A percentile compares a stretch with the other conserved stretches of the same genome.
phyloP scores from a whole-genome alignment of 148 eudicot species.

The Tetragonia tetragonoides region DNA sequence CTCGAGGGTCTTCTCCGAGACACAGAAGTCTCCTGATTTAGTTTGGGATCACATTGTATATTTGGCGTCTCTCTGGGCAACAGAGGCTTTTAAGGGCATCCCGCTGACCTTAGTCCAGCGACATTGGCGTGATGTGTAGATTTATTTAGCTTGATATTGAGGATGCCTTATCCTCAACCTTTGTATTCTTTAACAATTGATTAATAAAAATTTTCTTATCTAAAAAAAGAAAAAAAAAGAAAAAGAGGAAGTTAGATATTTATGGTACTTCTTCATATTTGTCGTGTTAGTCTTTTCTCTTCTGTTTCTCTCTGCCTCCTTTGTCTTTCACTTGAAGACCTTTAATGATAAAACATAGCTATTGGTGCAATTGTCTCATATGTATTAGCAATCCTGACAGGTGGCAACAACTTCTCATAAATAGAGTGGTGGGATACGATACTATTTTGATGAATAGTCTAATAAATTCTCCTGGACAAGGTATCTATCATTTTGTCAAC shows the following conservation, averaged over 20 bases:
- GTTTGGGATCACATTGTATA: too few species aligned
- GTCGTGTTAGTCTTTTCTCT: neutral
- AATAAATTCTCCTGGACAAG: conserved; percentile 85
- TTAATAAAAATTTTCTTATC: neutral
- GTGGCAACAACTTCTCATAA: conserved; percentile 98
- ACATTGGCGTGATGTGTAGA: too few species aligned
- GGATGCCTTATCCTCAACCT: too few species aligned
- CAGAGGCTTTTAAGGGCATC: too few species aligned
- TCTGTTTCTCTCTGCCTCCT: neutral
- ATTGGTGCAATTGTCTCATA: conserved; percentile 2
- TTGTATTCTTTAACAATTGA: too few species aligned
- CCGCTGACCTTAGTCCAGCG: too few species aligned
- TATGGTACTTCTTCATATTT: neutral
- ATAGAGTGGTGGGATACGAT: conserved; percentile 95
- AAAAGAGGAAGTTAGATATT: neutral
- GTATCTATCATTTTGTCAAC: conserved; percentile 31
- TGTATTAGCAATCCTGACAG: conserved; percentile 32
- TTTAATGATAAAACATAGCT: neutral
- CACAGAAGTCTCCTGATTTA: too few species aligned
- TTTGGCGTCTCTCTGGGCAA: too few species aligned
- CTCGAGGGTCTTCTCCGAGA: too few species aligned
- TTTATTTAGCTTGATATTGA: too few species aligned
- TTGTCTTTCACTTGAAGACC: neutral
- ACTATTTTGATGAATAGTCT: conserved; percentile 96
- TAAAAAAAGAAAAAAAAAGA: neutral